Conservation (phyloP, 768 basidiomycete genomes). For the Coprinopsis marcescibilis region DNA sequence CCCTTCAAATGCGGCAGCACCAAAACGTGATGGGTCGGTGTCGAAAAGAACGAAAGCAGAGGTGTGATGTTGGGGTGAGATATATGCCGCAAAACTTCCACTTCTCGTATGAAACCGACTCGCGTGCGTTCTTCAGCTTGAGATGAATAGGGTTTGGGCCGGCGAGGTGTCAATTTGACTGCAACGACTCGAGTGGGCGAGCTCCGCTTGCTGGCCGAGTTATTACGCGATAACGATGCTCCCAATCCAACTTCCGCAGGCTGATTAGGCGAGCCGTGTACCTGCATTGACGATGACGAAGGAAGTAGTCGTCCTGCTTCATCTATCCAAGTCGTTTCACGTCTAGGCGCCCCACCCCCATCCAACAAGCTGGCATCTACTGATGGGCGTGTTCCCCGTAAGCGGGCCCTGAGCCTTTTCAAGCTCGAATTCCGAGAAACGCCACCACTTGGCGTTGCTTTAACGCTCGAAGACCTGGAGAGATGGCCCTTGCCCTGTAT, state of each 20-base stretch:
- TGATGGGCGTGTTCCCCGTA: slow-evolving; percentile 20
- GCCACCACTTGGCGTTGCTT: slow-evolving; percentile 7
- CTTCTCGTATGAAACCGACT: slow-evolving; percentile 76
- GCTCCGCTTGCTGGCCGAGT: background rate
- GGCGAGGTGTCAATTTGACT: slow-evolving; percentile 42
- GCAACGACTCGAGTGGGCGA: slow-evolving; percentile 28
- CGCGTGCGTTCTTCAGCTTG: slow-evolving; percentile 60
- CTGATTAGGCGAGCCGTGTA: background rate
- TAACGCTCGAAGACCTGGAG: slow-evolving; percentile 22
- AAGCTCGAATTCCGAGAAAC: slow-evolving; percentile 11
- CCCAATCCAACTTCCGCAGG: background rate
- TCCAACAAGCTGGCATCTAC: slow-evolving; percentile 7
- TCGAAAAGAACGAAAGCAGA: slow-evolving; percentile 65
- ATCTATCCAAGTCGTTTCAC: background rate
- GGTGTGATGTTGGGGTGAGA: slow-evolving; percentile 77
- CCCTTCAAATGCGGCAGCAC: slow-evolving; percentile 73
- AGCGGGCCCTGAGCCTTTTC: slow-evolving; percentile 23
- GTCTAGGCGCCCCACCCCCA: background rate
- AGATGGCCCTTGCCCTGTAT: slow-evolving; percentile 10
- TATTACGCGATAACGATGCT: slow-evolving; percentile 8
- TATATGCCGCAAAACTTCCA: slow-evolving; percentile 72
- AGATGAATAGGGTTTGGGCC: slow-evolving; percentile 14
- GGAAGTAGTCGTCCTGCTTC: background rate
- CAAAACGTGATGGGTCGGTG: slow-evolving; percentile 67
- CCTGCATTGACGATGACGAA: background rate